Percentiles rank a stretch among this genome's conserved stretches.
Conservation (phyloP, 176 grass and related monocot genomes). For the Pontederia paniculata region DNA sequence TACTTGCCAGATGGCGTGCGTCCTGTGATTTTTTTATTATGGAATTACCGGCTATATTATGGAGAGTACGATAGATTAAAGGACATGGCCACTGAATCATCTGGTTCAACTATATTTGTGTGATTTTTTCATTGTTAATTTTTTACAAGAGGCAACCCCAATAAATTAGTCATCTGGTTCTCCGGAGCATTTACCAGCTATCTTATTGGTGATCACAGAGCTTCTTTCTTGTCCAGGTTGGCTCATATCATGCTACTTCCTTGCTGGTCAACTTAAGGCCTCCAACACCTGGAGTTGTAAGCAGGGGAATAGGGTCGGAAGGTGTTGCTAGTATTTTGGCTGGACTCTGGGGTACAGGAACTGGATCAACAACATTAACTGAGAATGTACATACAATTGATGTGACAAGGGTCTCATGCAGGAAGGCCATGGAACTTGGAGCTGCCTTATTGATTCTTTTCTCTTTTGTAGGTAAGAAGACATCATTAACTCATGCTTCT, state of each 20-base stretch:
- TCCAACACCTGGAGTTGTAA: conserved; percentile 83
- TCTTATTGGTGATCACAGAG: conserved; percentile 14
- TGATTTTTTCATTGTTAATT: too few relatives aligned
- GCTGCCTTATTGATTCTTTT: conserved; percentile 55
- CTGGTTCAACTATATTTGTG: too few relatives aligned
- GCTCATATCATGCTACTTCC: conserved; percentile 77
- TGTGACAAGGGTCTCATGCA: conserved; percentile 66
- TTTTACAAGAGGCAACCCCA: too few relatives aligned
- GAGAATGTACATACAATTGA: conserved; percentile 93
- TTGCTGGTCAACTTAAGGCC: conserved; percentile 80
- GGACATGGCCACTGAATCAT: too few relatives aligned
- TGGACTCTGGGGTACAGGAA: conserved; percentile 88
- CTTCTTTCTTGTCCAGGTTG: conserved; percentile 44
- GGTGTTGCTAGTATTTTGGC: conserved; percentile 79
- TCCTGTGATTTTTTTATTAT: too few relatives aligned
- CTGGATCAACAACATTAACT: conserved; percentile 73
- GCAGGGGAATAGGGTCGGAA: conserved; percentile 94
- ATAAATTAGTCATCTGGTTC: too few relatives aligned
- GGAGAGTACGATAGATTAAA: too few relatives aligned
- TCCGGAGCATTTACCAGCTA: not conserved
- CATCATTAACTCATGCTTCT: too few relatives aligned
- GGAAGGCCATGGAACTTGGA: conserved; percentile 76
- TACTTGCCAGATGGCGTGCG: too few relatives aligned
- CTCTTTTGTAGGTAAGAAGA: conserved; percentile 63
- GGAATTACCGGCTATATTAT: too few relatives aligned